These are phyloP conservation scores for Olyra latifolia DNA, from an alignment of 176 grass and related monocot species.

Conservation along the genomic window DNA sequence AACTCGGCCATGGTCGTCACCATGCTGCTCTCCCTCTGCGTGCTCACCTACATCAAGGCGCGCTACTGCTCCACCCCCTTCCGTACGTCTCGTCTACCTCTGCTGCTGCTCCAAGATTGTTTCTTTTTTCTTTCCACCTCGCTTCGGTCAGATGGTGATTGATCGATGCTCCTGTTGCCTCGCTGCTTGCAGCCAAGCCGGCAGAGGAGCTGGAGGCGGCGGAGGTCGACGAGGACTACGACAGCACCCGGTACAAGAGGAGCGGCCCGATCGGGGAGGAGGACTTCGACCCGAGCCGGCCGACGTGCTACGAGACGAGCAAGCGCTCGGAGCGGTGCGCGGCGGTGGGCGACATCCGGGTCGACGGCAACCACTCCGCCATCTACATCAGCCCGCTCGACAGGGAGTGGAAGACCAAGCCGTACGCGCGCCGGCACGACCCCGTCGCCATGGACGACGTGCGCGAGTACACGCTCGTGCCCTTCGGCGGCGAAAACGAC, in stretches of 20 bases:
- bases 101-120: background rate
- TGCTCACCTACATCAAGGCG: constrained; percentile 64
- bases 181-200: constrained; percentile 36
- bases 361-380: constrained; percentile 56
- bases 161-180: background rate
- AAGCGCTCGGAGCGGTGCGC: constrained; percentile 55
- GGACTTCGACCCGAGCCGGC: constrained; percentile 39
- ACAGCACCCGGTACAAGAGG: constrained; percentile 45
- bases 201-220: constrained; percentile 30
- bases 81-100: constrained; percentile 31
- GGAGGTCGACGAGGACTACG: constrained; percentile 61
- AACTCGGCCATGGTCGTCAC: constrained; percentile 58
- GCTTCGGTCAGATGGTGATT: background rate
- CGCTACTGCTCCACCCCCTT: constrained; percentile 56
- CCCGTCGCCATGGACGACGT: constrained; percentile 66
- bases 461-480: constrained; percentile 57
- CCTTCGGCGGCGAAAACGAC: constrained; percentile 42
- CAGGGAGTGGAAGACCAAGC: constrained; percentile 64
- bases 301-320: constrained; percentile 54
- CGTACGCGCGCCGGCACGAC: constrained; percentile 78
- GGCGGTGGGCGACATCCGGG: constrained; percentile 57
- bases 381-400: constrained; percentile 63
- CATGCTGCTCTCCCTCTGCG: constrained; percentile 66
- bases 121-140: background rate
- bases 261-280: constrained; percentile 45